Evolutionary conservation across 176 grass and related monocot genomes (phyloP).

Genomic region (Juncus effusus): DNA sequence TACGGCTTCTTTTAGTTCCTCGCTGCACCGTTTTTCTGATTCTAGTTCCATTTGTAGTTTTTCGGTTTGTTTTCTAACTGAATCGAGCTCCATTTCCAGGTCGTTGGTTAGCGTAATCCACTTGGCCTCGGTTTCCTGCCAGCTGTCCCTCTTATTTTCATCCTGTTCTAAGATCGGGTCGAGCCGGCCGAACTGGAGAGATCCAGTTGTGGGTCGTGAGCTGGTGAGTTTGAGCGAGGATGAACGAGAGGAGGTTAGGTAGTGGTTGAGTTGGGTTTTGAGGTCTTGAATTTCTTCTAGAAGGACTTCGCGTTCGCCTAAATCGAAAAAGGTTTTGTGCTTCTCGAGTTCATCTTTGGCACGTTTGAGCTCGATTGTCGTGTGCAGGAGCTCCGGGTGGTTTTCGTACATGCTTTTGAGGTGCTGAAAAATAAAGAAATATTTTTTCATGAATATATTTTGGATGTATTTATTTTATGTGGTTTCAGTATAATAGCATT

Average conservation of each 20-base stretch:
- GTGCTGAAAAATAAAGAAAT: conserved; percentile 43
- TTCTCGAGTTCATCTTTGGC: conserved; percentile 66
- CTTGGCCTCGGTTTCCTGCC: conserved; percentile 61
- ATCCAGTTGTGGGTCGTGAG: conserved; percentile 31
- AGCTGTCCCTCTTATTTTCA: conserved; percentile 36
- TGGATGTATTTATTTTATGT: not conserved
- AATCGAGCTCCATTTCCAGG: conserved; percentile 77
- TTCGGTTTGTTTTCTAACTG: conserved; percentile 41
- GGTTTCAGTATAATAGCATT: too few species aligned
- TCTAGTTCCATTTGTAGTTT: conserved; percentile 60
- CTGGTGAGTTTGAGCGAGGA: conserved; percentile 27
- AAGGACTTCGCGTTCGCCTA: conserved; percentile 75
- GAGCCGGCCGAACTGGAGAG: conserved; percentile 34
- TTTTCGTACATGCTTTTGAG: conserved; percentile 85
- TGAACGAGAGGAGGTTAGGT: conserved; percentile 39
- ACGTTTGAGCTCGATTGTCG: conserved; percentile 71
- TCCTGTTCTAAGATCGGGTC: conserved; percentile 38
- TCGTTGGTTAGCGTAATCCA: conserved; percentile 83
- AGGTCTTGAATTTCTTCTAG: conserved; percentile 91
- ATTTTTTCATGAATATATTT: not conserved
- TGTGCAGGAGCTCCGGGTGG: conserved; percentile 66
- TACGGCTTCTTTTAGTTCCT: conserved; percentile 82
- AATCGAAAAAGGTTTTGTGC: conserved; percentile 48
- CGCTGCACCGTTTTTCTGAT: conserved; percentile 72
- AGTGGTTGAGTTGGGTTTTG: conserved; percentile 71